Evolutionary conservation across 2,329 filamentous ascomycete genomes (phyloP).

Genomic region (Pseudocercospora eumusae): DNA sequence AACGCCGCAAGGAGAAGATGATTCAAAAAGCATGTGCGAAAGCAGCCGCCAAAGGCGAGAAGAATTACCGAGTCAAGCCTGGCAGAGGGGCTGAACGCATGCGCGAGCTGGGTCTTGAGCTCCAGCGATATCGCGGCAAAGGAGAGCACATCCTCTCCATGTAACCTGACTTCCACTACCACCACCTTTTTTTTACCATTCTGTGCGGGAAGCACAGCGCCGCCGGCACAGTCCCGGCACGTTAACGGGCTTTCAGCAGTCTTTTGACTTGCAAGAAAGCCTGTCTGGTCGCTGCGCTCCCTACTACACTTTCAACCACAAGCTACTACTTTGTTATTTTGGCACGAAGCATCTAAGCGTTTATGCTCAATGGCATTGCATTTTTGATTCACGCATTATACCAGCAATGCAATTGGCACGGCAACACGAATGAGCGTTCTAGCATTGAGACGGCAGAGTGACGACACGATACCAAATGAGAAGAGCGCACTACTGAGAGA

Average conservation of each 20-base stretch:
- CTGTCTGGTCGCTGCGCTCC: conserved; percentile 25
- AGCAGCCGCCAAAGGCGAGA: conserved; percentile 61
- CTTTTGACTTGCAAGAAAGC: conserved; percentile 12
- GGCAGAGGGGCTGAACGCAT: conserved; percentile 92
- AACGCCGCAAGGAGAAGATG: conserved; percentile 89
- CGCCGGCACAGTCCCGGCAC: conserved; percentile 26
- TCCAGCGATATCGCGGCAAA: conserved; percentile 76
- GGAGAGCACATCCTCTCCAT: conserved; percentile 52
- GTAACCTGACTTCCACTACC: conserved; percentile 25
- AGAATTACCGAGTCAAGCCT: conserved; percentile 70
- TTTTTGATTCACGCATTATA: conserved; percentile 7
- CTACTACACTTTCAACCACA: not conserved
- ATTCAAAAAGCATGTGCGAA: conserved; percentile 87
- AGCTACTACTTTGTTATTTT: conserved; percentile 7
- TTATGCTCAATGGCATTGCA: not conserved
- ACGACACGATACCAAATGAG: not conserved
- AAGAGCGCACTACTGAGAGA: conserved; percentile 1
- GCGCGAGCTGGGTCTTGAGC: conserved; percentile 84
- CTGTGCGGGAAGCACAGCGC: conserved; percentile 32
- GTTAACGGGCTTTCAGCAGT: conserved; percentile 12
- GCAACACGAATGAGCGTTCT: conserved; percentile 20
- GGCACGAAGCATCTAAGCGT: conserved; percentile 8
- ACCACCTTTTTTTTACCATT: conserved; percentile 13
- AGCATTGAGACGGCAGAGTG: conserved; percentile 16
- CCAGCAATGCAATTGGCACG: conserved; percentile 10